Base-by-base conservation (phyloP, 192 early-diverging fungal genomes). In the Coemansia sp. region DNA sequence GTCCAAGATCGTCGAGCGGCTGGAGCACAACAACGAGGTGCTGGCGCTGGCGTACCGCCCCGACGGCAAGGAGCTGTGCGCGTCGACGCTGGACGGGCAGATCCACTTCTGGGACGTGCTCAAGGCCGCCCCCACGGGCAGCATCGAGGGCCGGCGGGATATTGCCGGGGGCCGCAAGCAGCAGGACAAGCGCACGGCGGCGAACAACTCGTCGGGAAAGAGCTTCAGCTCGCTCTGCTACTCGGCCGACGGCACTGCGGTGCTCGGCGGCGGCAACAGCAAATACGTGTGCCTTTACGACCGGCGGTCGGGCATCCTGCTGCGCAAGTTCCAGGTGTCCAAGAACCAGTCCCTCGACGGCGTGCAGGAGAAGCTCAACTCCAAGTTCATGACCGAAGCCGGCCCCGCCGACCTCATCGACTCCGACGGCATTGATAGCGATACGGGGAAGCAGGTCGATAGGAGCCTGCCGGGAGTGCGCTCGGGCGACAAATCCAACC, bases 201-300 rank as follows among this genome's bases (percentile, higher is more conserved):
- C 87, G 34, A 97, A 98, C 78, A 86, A 85, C 54, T 79, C 90
- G 3, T 90, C 92, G 3, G 92, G 90, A 53, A 95, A 97, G 79
- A 85, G 87, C 66, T 99, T 99, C 85, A 97, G 89, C 64, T 92
- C 93, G 14, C 64, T 99, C 11, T 94, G 91, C 81, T 99, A 98
- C 77, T 96, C 94, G 3, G 90, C 94, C 17, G 98, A 99, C 72
- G 97, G 98, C 10, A 81, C 88, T 5, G 88, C 89, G n/a, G 81
- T 99, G 19, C 85, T 99, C 74, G 95, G 90, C 46, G 96, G 97
- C 33, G 98, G 98, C 29, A 94, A 92, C 81, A 92, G 90, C 79
- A 97, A 95, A 79, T 96, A 91, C 77, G 91, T 99, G 6, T 98
- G 97, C 75, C 87, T 99, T 63, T 99, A 98, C 68, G 94, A 98